phyloP scores from a whole-genome alignment of 345 rosid species.

The Hypericum perforatum region DNA sequence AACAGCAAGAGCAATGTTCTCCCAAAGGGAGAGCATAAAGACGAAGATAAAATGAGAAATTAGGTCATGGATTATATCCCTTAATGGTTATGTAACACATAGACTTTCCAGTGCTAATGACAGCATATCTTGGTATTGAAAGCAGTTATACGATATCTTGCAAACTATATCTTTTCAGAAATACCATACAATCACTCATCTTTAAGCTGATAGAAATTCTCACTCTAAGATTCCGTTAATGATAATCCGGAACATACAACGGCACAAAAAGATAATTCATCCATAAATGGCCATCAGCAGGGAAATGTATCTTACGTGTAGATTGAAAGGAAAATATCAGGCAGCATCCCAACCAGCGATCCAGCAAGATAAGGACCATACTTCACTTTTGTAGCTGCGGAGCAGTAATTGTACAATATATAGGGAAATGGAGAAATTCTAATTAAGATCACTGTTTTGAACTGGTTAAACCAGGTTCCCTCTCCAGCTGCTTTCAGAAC shows the following conservation, averaged over 20 bases:
- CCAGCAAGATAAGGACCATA: slow-evolving; percentile 83
- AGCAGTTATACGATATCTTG: no score
- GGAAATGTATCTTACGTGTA: slow-evolving; percentile 63
- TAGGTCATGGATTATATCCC: no score
- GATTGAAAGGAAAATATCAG: slow-evolving; percentile 76
- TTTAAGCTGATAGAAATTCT: no score
- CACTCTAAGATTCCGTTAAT: no score
- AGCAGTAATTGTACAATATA: slow-evolving; percentile 80
- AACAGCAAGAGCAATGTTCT: no score
- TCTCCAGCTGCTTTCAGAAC: slow-evolving; percentile 23
- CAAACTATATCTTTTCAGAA: no score
- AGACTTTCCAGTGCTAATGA: no score
- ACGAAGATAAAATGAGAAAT: no score
- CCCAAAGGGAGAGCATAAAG: no score
- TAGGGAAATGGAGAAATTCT: slow-evolving; percentile 37
- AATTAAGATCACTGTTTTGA: slow-evolving; percentile 23
- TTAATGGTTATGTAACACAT: no score
- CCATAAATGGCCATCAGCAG: background rate
- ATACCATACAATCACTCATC: no score
- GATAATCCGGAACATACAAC: background rate
- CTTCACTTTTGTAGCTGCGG: slow-evolving; percentile 77
- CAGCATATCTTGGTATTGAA: no score
- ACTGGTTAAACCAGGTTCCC: slow-evolving; percentile 33
- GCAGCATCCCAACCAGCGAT: slow-evolving; percentile 79
- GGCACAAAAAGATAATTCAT: background rate